Base-by-base conservation (phyloP, 106 monocot species). In the Iris macrosiphon region DNA sequence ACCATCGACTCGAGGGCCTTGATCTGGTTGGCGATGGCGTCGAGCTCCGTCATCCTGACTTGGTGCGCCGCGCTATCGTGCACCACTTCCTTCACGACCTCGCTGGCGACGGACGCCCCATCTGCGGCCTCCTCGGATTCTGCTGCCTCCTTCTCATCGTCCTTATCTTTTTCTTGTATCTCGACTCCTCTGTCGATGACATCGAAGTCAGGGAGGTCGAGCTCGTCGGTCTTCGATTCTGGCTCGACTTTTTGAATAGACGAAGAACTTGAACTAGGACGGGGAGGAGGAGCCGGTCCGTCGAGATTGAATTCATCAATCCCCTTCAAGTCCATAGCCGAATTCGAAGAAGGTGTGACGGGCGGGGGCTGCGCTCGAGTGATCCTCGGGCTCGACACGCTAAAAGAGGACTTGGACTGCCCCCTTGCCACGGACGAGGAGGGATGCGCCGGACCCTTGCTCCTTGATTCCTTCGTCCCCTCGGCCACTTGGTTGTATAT, bases 231-330 rank as follows among this genome's bases (percentile, higher is more conserved):
- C 62, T 56, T 71, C 31, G 4, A 25, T 40, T 61, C 78, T 9
- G 56, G 25, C 35, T 68, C 75, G 3, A 57, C 37, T 23, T 62
- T 66, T 17, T 63, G 71, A 27, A 13, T 32, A 23, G 16, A 2
- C 16, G 64, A 50, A 22, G 53, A 27, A 21, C 9, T 10, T 1
- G 52, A 11, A n/a, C n/a, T n/a, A 3, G 70, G 27, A 35, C 34
- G 34, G 15, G 40, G 23, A 6, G 39, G 26, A 2, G 38, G 53
- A 8, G 62, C 39, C 0, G 79, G 52, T 1, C 26, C 61, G 23
- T 94, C 94, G 13, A 95, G 79, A 39, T 46, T 81, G 59, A 95
- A 89, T 17, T 85, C 95, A 27, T 94, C 89, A 16, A 89, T 89
- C 6, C 73, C 95, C 40, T 58, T 68, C 59, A 78, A 64, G 47